Evolutionary conservation across 768 basidiomycete species (phyloP).

Genomic region (Xanthoconium purpureum): DNA sequence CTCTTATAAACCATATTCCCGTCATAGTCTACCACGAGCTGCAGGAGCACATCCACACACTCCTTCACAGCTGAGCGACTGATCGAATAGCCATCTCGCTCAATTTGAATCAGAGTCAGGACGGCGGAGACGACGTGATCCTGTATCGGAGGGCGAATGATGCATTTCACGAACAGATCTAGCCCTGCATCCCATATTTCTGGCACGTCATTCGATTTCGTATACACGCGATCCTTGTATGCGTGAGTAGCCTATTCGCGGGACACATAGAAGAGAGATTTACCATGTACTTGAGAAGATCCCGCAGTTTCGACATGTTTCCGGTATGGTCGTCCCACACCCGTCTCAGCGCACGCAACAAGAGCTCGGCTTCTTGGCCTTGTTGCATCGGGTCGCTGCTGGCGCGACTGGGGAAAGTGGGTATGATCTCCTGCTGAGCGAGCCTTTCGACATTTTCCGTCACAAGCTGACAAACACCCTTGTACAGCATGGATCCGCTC

Average conservation of each 20-base stretch:
- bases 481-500: conserved; percentile 81
- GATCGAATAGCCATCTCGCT: conserved; percentile 88
- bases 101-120: conserved; percentile 81
- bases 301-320: conserved; percentile 83
- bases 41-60: conserved; percentile 80
- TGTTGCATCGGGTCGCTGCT: conserved; percentile 67
- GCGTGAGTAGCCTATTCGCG: conserved; percentile 12
- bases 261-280: conserved; percentile 14
- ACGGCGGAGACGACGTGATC: conserved; percentile 80
- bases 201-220: conserved; percentile 68
- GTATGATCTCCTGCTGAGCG: conserved; percentile 71
- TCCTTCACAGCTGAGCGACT: conserved; percentile 89
- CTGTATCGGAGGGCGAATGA: conserved; percentile 78
- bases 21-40: conserved; percentile 52
- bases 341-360: conserved; percentile 76
- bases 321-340: conserved; percentile 95
- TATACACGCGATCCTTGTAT: conserved; percentile 85
- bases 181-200: conserved; percentile 80
- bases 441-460: conserved; percentile 79
- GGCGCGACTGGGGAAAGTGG: conserved; percentile 76
- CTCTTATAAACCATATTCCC: conserved; percentile 70
- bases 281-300: conserved; percentile 97
- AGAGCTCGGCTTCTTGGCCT: conserved; percentile 78
- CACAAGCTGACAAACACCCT: conserved; percentile 76
- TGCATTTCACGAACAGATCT: conserved; percentile 76